A percentile compares a stretch with the other conserved stretches of the same genome.
These are phyloP conservation scores for Xylaria cubensis DNA, from an alignment of 495 filamentous ascomycete species.

Conservation along the genomic window DNA sequence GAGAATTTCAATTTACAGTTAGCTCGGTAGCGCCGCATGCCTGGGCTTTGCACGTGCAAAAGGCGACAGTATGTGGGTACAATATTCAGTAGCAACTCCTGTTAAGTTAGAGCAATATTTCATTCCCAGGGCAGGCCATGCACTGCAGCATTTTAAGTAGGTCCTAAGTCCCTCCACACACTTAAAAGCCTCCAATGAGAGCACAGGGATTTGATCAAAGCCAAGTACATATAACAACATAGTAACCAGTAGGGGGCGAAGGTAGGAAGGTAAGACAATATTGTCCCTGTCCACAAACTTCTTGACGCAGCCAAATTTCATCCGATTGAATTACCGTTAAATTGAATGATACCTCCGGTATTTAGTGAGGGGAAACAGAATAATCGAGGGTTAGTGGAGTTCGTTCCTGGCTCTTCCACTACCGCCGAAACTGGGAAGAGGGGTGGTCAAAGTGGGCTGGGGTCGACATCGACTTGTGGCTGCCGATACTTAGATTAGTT, in stretches of 20 bases:
- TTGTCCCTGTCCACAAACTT: neutral
- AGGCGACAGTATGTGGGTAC: neutral
- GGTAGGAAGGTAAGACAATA: constrained; percentile 9
- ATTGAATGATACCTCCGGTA: neutral
- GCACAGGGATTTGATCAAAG: neutral
- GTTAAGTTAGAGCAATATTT: too few species aligned
- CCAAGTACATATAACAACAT: neutral
- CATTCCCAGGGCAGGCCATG: too few species aligned
- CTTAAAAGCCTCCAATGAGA: constrained; percentile 12
- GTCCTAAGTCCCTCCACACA: neutral
- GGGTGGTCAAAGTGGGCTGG: neutral
- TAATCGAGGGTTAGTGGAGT: neutral
- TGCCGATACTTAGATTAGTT: neutral
- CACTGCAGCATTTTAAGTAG: constrained; percentile 1
- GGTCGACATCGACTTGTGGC: neutral
- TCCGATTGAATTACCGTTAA: constrained; percentile 15
- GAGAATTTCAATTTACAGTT: neutral
- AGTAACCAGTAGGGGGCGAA: neutral
- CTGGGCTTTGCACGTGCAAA: neutral
- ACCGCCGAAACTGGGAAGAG: neutral
- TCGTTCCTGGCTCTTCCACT: neutral
- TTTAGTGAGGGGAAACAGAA: neutral
- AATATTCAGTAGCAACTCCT: neutral
- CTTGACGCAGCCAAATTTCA: constrained; percentile 8
- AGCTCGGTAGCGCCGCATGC: neutral